Evolutionary conservation across 2,329 filamentous ascomycete genomes (phyloP), one percentile per base, ranked within the genome.

Genomic region (Lachnellula suecica): DNA sequence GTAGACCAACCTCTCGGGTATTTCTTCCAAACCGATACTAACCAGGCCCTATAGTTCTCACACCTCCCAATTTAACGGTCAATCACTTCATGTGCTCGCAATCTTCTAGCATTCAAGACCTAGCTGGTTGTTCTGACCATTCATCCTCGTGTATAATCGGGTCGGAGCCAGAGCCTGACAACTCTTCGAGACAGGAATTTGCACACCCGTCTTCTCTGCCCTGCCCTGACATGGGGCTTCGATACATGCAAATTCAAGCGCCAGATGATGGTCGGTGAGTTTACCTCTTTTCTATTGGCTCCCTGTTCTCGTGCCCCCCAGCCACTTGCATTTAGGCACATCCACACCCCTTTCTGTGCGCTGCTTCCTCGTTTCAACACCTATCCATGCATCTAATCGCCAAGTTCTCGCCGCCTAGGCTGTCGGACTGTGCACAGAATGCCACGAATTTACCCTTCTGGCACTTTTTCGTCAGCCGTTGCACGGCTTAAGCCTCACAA

Each of bases 231-330:
- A 68, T 70, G 66, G 67, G 66, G 45, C 55, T 68, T 52, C 61
- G 66, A 52, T 70, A 67, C 57, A 63, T 68, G 60, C 63, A 57
- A 46, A 47, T 66, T 50, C 57, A 62, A 41, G 48, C 63, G 17
- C 53, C 66, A 61, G 66, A 70, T 64, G 66, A 69, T 68, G 63
- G 64, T 53, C 63, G 66, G 67, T 70, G 53, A 64, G 67, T 66
- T 35, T 27, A 44, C 44, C 29, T 25, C 29, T 42, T 42, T 7
- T 59, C 40, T 42, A 63, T 67, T 65, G 63, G 61, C 57, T 47
- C 15, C 52, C 41, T 17, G 41, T 62, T 59, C 43, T 61, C 59
- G 61, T 58, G 47, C 53, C 24, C 49, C 48, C 53, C 57, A 57
- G 56, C 58, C 57, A 52, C 51, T 53, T 53, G 56, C 54, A 61